Conservation (phyloP, 108 stramenopile species). For the Hondaea fermentalgiana region DNA sequence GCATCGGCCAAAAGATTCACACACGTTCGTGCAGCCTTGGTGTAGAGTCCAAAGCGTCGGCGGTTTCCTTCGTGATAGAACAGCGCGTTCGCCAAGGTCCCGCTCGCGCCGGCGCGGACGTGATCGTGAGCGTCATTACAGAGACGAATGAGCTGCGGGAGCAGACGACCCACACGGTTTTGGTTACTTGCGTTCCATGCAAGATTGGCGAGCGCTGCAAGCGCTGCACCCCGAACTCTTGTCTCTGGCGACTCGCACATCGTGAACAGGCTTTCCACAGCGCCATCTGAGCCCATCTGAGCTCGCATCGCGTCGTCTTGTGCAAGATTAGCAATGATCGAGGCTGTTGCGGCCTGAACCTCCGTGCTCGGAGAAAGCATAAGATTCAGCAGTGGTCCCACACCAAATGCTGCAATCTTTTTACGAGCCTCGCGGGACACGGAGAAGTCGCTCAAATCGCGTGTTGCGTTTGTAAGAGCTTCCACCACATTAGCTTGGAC, state of each 20-base stretch:
- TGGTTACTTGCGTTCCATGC: background rate
- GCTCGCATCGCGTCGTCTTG: background rate
- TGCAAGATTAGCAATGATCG: background rate
- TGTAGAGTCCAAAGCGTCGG: background rate
- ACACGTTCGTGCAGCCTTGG: background rate
- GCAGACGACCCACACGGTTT: background rate
- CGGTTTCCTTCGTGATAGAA: conserved; percentile 10
- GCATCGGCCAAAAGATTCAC: background rate
- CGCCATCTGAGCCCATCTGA: background rate
- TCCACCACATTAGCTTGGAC: background rate
- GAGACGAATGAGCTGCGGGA: background rate
- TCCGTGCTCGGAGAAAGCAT: too few relatives aligned
- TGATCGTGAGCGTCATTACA: background rate
- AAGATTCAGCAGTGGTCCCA: background rate
- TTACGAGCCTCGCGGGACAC: background rate
- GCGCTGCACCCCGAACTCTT: background rate
- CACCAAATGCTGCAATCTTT: background rate
- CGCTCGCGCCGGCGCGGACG: background rate
- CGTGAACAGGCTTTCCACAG: background rate
- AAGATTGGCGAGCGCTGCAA: background rate
- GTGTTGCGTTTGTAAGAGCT: background rate
- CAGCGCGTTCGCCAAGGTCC: background rate
- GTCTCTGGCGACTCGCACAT: background rate
- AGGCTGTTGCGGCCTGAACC: background rate
- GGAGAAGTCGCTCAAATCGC: background rate